Conservation (phyloP, 495 filamentous ascomycete genomes). For the Bathelium albidoporum region DNA sequence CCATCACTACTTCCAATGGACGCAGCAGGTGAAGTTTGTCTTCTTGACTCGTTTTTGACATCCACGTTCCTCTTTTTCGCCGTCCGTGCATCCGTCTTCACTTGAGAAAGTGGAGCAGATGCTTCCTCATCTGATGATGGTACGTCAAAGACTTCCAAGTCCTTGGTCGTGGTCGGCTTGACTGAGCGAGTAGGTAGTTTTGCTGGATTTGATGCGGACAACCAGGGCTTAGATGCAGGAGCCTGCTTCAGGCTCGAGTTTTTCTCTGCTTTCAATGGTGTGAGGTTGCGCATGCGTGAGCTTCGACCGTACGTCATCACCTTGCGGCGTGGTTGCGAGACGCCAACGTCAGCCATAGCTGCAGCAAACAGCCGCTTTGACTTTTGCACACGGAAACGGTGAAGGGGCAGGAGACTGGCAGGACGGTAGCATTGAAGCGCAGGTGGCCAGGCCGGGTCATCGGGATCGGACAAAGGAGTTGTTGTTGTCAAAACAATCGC, state of each 20-base stretch:
- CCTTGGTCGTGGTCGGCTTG: background rate
- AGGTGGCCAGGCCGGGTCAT: no score
- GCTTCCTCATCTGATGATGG: conserved; percentile 25
- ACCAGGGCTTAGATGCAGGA: background rate
- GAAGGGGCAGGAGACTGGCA: background rate
- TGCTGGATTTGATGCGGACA: background rate
- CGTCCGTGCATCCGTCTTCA: background rate
- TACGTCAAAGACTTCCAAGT: conserved; percentile 23
- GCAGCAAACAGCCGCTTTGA: background rate
- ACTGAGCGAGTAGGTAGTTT: background rate
- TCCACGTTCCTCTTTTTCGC: background rate
- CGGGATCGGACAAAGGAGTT: background rate
- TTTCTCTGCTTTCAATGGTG: background rate
- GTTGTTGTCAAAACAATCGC: background rate
- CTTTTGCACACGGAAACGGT: background rate
- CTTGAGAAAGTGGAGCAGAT: background rate
- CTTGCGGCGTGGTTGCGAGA: background rate
- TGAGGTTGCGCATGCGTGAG: background rate
- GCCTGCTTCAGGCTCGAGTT: background rate
- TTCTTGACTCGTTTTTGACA: background rate
- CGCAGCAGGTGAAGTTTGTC: background rate
- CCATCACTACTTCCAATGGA: background rate
- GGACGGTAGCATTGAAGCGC: no score
- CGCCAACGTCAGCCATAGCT: background rate
- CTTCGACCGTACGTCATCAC: conserved; percentile 1